Conservation (phyloP, 78 protist genomes). For the Polysphondylium violaceum region DNA sequence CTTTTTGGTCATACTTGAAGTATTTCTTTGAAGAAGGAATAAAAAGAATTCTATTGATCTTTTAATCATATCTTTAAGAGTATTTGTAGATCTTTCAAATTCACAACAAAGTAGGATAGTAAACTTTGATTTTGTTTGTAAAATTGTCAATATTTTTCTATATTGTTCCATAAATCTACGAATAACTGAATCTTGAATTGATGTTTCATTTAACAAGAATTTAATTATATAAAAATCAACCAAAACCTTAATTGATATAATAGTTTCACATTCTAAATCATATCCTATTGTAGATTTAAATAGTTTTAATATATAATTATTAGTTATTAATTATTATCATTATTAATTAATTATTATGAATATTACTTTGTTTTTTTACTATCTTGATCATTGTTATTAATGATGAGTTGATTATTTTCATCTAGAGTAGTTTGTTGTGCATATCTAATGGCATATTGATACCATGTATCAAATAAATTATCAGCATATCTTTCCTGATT, state of each 20-base stretch:
- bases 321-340: too few relatives aligned
- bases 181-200: background rate
- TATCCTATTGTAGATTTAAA: too few relatives aligned
- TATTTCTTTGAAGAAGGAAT: background rate
- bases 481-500: conserved; percentile 3
- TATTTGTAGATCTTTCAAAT: background rate
- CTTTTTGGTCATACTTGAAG: background rate
- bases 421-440: background rate
- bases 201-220: background rate
- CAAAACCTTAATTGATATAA: background rate
- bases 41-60: background rate
- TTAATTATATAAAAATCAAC: background rate
- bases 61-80: background rate
- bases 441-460: conserved; percentile 12
- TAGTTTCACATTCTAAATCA: background rate
- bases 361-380: background rate
- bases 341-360: background rate
- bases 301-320: too few relatives aligned
- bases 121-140: conserved; percentile 7
- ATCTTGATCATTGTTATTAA: background rate
- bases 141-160: conserved; percentile 11
- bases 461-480: background rate
- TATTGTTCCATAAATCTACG: conserved; percentile 12
- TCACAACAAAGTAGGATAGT: background rate
- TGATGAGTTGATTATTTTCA: background rate